Conservation (phyloP, 495 filamentous ascomycete genomes). For the Recurvomyces mirabilis region DNA sequence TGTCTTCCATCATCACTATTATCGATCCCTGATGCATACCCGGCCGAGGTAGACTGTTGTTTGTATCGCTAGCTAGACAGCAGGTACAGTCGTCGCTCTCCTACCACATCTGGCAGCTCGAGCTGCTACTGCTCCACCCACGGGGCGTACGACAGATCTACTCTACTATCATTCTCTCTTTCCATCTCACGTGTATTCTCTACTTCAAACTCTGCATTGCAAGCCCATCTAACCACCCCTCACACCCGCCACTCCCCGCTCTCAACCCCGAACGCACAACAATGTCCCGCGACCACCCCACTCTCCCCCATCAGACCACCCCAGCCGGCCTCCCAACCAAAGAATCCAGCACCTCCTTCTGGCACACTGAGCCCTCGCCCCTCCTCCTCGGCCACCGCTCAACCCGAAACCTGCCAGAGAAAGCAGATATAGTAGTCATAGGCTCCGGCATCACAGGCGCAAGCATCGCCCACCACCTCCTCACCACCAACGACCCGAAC, state of each 20-base stretch:
- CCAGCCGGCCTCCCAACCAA: constrained; percentile 35
- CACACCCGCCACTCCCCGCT: not conserved
- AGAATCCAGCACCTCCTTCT: constrained; percentile 58
- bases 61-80: too few species aligned
- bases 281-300: constrained; percentile 14
- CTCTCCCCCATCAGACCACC: constrained; percentile 1
- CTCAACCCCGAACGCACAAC: not conserved
- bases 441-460: constrained; percentile 64
- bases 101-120: too few species aligned
- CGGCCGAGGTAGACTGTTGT: too few species aligned
- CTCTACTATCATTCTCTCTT: too few species aligned
- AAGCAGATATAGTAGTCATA: constrained; percentile 56
- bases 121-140: too few species aligned
- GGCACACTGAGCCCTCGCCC: constrained; percentile 51
- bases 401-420: constrained; percentile 46
- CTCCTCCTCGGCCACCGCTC: constrained; percentile 48
- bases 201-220: too few species aligned
- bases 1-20: too few species aligned
- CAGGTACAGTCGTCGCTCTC: too few species aligned
- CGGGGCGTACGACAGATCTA: too few species aligned
- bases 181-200: too few species aligned
- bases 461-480: constrained; percentile 52
- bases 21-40: too few species aligned
- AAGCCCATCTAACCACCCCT: not conserved
- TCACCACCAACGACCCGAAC: too few species aligned